These are phyloP conservation scores for Bryoerythrophyllum caledonicum DNA, from an alignment of 225 moss, liverwort and hornwort species.

Conservation along the genomic window DNA sequence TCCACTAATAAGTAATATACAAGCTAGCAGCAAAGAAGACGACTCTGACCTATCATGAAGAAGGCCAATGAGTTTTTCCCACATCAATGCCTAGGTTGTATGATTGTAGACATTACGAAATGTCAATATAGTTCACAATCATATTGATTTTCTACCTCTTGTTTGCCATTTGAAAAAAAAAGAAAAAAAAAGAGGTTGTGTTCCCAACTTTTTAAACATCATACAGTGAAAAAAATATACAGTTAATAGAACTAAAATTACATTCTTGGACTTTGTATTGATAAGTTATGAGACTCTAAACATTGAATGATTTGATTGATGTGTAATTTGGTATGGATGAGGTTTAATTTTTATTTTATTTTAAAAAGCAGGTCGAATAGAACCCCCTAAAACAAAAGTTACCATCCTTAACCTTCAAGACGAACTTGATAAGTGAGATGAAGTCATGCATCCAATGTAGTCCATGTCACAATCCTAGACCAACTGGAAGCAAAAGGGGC, in stretches of 20 bases:
- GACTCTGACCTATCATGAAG: not conserved
- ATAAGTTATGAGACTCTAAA: too few species aligned
- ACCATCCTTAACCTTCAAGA: not conserved
- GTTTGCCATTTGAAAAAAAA: too few species aligned
- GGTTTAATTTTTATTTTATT: too few species aligned
- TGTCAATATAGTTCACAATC: not conserved
- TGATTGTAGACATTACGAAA: not conserved
- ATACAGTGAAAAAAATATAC: too few species aligned
- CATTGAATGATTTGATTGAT: too few species aligned
- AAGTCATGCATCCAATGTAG: not conserved
- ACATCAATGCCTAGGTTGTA: not conserved
- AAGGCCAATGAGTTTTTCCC: not conserved
- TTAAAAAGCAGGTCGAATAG: too few species aligned
- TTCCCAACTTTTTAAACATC: too few species aligned
- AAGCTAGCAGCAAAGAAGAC: not conserved
- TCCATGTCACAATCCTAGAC: conserved; percentile 1
- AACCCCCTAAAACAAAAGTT: not conserved
- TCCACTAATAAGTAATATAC: not conserved
- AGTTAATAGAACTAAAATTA: too few species aligned
- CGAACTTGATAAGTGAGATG: not conserved
- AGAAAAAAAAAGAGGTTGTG: too few species aligned
- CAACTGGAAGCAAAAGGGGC: conserved; percentile 15
- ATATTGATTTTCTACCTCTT: too few species aligned
- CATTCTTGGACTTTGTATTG: too few species aligned
- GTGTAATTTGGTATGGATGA: too few species aligned